These are phyloP conservation scores for Stephanodiscus minutulus DNA, from an alignment of 108 stramenopile species.

Conservation along the genomic window DNA sequence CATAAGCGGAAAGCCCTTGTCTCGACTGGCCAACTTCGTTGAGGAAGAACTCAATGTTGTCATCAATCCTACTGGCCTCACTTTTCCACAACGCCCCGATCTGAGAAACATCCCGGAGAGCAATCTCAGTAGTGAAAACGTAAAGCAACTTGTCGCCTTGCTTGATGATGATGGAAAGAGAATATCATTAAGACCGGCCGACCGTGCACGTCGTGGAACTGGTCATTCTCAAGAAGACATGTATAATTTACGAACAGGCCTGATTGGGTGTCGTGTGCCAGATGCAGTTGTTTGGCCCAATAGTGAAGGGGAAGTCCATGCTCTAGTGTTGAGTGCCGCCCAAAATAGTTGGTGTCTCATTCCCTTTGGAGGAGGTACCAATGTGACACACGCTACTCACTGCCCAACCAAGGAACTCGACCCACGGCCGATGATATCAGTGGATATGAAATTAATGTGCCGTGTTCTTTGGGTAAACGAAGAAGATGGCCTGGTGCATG, in stretches of 20 bases:
- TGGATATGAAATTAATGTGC: conserved; percentile 89
- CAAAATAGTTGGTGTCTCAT: conserved; percentile 81
- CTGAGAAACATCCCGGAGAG: conserved; percentile 17
- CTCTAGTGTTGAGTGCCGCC: conserved; percentile 60
- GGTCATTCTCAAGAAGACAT: conserved; percentile 88
- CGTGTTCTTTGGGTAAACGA: conserved; percentile 81
- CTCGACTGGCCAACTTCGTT: conserved; percentile 73
- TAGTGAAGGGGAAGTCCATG: conserved; percentile 55
- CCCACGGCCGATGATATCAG: conserved; percentile 83
- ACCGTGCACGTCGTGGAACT: conserved; percentile 79
- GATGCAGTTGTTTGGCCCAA: conserved; percentile 83
- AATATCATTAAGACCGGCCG: conserved; percentile 45
- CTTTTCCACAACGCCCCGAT: conserved; percentile 20
- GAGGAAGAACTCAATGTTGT: conserved; percentile 68
- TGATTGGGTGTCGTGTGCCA: conserved; percentile 60
- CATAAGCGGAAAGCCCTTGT: conserved; percentile 57
- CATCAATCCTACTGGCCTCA: conserved; percentile 53
- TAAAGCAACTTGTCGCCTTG: conserved; percentile 17
- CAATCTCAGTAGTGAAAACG: conserved; percentile 14
- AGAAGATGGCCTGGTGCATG: conserved; percentile 82
- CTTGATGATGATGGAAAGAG: conserved; percentile 25
- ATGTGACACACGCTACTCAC: conserved; percentile 83
- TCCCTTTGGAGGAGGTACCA: conserved; percentile 95
- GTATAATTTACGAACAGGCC: conserved; percentile 65
- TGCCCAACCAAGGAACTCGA: conserved; percentile 70